Evolutionary conservation across 2,329 filamentous ascomycete genomes (phyloP), one percentile per base, ranked within the genome.

Genomic region (Aspergillus neoniger): DNA sequence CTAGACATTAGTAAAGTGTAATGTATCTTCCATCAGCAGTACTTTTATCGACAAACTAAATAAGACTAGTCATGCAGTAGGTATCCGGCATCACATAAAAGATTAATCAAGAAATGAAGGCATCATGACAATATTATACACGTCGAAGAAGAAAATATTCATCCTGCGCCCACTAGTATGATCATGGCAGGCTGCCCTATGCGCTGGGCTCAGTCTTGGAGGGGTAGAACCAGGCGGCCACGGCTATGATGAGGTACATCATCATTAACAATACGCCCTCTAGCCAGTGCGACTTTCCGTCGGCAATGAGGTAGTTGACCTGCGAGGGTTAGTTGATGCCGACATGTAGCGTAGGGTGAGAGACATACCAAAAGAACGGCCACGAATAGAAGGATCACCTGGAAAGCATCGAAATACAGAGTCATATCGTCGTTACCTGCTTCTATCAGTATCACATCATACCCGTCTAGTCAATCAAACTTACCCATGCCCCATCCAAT

Each of bases 321-420:
- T 86, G 66, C 14, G 8, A 36, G 9, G 52, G 21, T 70, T 53
- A 67, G 57, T 52, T 10, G 12, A 21, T 19, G 3, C 14, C 10
- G 30, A 36, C 5, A 12, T 36, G 32, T 14, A 36, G 32, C 32
- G 32, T 2, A 28, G 32, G 32, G 57, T 21, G 2, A 12, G 9
- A 54, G 15, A 65, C 72, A 54, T 69, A 76, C 80, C 61, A 82
- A 66, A 28, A 82, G 69, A 19, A 82, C 77, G n/a, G 79, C 76
- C 23, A 88, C 82, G 61, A 88, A 88, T 1, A 88, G 74, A 1
- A 85, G 77, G 2, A 82, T 89, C 14, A 96, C 88, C 78, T 96
- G 91, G 81, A 97, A 97, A 0, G 88, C 88, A 71, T 96, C 91
- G 73, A 96, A 95, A 74, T 89, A 89, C 5, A 96, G 83, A 19